Base-by-base conservation (phyloP, 306 rosid species). In the Boehmeria nivea region DNA sequence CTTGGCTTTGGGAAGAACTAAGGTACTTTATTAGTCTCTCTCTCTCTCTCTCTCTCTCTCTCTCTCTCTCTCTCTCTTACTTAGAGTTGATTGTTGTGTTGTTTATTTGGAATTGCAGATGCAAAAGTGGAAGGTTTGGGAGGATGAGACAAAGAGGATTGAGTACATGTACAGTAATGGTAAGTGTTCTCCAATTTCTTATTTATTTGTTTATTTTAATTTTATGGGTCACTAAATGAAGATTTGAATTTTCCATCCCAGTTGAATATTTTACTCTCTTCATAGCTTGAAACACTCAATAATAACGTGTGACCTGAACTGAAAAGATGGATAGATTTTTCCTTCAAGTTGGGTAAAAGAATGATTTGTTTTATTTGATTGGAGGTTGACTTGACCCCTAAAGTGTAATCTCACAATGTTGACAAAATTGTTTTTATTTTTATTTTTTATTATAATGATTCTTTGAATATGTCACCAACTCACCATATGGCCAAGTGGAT, bases 111-210 rank as follows among this genome's bases (percentile, higher is more conserved):
- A 43, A 71, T 71, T 75, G 67, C 72, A 87, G 98, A 90, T 90
- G 91, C 72, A 69, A 52, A 54, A 12, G 31, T 90, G 98, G 98
- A 78, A 65, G 79, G 53, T 11, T 3, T 90, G 98, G 98, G 95
- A 87, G 77, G 57, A 74, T 2, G 94, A 84, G 61, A 76, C 94
- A 8, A 80, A 54, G 56, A 78, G 87, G 4, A 3, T 69, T 54
- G 89, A 79, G 23, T 36, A 73, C 69, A 78, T 69, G 28, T 70
- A 39, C 51, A 0, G 36, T 33, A 76, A 75, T 52, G 94, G 95
- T 71, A 64, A 52, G 14, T 43, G 13, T n/a, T n/a, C n/a, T n/a
- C 39, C 15, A 13, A 12, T 39, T 49, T 25, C 16, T 0, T 44
- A 31, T 13, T 36, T 36, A 0, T 36, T 36, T 36, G 0, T 6